Base-by-base conservation (phyloP, 345 rosid genomes). In the Salix exigua region DNA sequence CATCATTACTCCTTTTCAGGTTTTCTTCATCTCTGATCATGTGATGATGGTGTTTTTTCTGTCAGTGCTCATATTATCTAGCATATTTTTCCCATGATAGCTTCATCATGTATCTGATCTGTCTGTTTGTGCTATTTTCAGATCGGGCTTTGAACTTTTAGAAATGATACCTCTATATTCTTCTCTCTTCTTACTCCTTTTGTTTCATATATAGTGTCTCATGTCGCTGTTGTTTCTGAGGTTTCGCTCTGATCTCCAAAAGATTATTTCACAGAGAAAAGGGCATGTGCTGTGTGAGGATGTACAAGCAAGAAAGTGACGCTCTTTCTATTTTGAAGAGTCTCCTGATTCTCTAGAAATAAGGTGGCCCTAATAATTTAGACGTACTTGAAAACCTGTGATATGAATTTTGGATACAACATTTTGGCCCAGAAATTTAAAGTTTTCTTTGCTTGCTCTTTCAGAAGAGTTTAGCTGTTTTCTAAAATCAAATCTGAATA, bases 1-100 rank as follows among this genome's bases (percentile, higher is more conserved):
- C 85, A 87, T 88, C 89, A 89, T 91, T 85, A 85, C 88, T 11
- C 58, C 83, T 68, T 71, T 80, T 69, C 21, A 40, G 63, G 50
- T 80, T 79, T 77, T 72, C 66, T 18, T 68, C 25, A 53, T 66
- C 77, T 38, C 80, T 81, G 70, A 70, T 84, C 81, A 60, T 62
- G 84, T 82, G 86, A 86, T 84, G 78, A 63, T 55, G 31, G 35
- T 30, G 30, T 58, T 62, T 48, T 19, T 75, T 58, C 60, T 50
- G 21, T 82, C 68, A 78, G 68, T 71, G 65, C 75, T 78, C 75
- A 80, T 80, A 82, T 46, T 46, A 46, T 75, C 74, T 68, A 71
- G 44, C 11, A 75, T 81, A 72, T 83, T 68, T 72, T 50, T 62
- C 50, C 72, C 86, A 83, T 82, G 88, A 82, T 83, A 71, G 75